Conservation (phyloP, 768 basidiomycete genomes). For the Lentinula aciculospora region DNA sequence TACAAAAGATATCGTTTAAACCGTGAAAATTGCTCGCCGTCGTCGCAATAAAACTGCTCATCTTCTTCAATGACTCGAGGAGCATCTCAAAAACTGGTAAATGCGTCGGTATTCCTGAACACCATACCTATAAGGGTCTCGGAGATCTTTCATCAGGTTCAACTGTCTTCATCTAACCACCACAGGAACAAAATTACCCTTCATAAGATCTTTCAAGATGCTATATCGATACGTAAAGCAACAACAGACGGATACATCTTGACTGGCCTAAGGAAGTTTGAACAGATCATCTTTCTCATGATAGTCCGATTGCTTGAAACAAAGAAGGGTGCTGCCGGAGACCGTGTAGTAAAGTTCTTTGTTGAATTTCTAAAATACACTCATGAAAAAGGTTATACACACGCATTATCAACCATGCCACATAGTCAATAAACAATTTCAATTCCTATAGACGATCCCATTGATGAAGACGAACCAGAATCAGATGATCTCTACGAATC, state of each 20-base stretch:
- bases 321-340: conserved; percentile 80
- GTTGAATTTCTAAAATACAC: conserved; percentile 72
- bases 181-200: conserved; percentile 83
- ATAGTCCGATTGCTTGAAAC: conserved; percentile 50
- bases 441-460: conserved; percentile 30
- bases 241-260: no score
- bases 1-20: no score
- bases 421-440: no score
- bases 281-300: conserved; percentile 55
- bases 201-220: conserved; percentile 70
- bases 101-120: background rate
- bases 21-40: no score
- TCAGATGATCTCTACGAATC: conserved; percentile 52
- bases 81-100: background rate
- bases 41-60: no score
- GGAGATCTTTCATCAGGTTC: conserved; percentile 79
- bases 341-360: conserved; percentile 77
- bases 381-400: conserved; percentile 65
- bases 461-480: no score
- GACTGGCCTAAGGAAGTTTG: conserved; percentile 74
- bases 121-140: conserved; percentile 25
- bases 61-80: no score
- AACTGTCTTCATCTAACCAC: conserved; percentile 71
- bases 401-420: no score
- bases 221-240: conserved; percentile 41